Evolutionary conservation across 129 eudicot genomes (phyloP), one percentile per base, ranked within the genome.

Genomic region (Gnaphalium uliginosum): DNA sequence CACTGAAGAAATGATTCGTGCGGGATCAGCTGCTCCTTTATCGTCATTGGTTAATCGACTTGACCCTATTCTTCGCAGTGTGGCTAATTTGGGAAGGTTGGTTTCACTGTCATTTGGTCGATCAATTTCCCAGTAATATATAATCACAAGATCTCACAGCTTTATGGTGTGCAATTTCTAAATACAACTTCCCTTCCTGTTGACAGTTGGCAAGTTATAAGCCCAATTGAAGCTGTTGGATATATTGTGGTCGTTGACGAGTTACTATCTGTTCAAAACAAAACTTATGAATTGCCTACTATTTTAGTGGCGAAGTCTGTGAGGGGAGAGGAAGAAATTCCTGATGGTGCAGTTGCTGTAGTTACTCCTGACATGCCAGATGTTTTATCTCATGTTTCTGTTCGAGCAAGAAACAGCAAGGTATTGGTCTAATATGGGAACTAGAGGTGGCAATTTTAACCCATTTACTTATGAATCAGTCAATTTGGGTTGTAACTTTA

Each of bases 331-430:
- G 89, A 85, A 68, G 89, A 85, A 79, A 85, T 85, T 46, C 89
- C 89, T 51, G 89, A 85, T 68, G 89, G 89, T 46, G 71, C 86
- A 59, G 86, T 85, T 82, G 89, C 86, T 37, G 89, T 85, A 32
- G 56, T 85, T 39, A 85, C 89, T 71, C 85, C 89, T 69, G 89
- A 82, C 62, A 82, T 82, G 82, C 86, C 89, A 69, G 86, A 85
- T 85, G 89, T 85, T 24, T 82, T 85, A 57, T 78, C 89, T 63
- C 86, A 85, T 76, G 89, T 85, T 72, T 85, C 89, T 76, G 85
- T 85, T 29, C 80, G 89, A 33, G 89, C 89, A 82, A 82, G 89
- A 82, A 85, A 85, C 75, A 79, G 86, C 79, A 85, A 85, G 80
- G 88, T 79, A 80, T 39, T 78, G 68, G 21, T 54, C n/a, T 66